Evolutionary conservation across 129 eudicot genomes (phyloP).

Genomic region (Helianthus tuberosus): DNA sequence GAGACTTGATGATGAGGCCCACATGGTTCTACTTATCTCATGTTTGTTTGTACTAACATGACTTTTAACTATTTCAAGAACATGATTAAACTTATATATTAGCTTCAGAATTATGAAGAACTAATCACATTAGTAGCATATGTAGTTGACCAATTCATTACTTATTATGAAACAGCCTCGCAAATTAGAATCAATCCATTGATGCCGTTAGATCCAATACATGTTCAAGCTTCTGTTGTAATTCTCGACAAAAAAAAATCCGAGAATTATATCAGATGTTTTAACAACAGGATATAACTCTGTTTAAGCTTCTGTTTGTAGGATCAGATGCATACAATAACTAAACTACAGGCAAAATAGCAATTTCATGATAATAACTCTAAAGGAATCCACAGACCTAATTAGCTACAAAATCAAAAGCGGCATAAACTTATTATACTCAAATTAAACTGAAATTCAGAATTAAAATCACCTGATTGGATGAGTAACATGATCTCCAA

Average conservation of each 20-base stretch:
- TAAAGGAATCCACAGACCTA: too few relatives aligned
- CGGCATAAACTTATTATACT: background rate
- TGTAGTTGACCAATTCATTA: background rate
- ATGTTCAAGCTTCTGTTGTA: too few relatives aligned
- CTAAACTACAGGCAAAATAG: background rate
- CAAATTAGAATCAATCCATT: background rate
- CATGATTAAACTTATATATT: background rate
- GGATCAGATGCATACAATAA: background rate
- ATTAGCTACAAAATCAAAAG: background rate
- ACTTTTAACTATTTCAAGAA: background rate
- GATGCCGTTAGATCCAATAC: too few relatives aligned
- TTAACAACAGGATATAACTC: too few relatives aligned
- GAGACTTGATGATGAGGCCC: background rate
- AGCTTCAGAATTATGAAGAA: background rate
- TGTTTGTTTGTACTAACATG: background rate
- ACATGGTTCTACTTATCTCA: conserved; percentile 1
- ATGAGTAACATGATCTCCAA: background rate
- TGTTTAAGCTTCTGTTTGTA: too few relatives aligned
- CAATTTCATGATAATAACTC: background rate
- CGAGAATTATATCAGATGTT: too few relatives aligned
- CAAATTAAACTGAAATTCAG: background rate
- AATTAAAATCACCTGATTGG: conserved; percentile 23
- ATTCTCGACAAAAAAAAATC: too few relatives aligned
- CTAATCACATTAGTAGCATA: background rate
- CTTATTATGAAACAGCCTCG: too few relatives aligned